Percentiles rank a stretch among this genome's conserved stretches.
These are phyloP conservation scores for Pinus tabuliformis DNA, from an alignment of 75 land plant genomes.

Conservation along the genomic window DNA sequence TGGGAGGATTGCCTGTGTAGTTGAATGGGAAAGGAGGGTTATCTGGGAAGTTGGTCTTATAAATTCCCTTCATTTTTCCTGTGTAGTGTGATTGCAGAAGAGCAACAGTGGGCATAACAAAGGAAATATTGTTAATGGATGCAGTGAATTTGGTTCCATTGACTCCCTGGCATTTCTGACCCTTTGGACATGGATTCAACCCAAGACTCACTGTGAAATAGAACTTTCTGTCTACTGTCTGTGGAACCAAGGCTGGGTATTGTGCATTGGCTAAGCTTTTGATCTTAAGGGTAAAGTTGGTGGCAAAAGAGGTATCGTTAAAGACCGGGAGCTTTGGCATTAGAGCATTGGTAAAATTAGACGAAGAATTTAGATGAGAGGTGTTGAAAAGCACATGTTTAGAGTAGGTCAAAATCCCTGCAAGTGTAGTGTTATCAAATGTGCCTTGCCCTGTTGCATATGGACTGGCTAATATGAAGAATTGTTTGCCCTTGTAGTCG, in stretches of 20 bases:
- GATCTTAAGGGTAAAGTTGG: conserved; percentile 24
- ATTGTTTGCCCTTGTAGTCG: conserved; percentile 23
- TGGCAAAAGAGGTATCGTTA: conserved; percentile 39
- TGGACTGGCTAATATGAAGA: conserved; percentile 28
- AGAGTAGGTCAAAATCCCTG: conserved; percentile 22
- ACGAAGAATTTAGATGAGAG: neutral
- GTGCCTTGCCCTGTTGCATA: conserved; percentile 32
- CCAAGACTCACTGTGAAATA: conserved; percentile 51
- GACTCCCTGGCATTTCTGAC: conserved; percentile 29
- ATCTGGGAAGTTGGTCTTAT: conserved; percentile 30
- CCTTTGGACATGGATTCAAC: conserved; percentile 28
- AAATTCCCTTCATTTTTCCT: conserved; percentile 22
- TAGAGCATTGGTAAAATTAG: neutral
- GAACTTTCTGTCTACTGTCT: conserved; percentile 30
- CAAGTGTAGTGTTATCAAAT: conserved; percentile 34
- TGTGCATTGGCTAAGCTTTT: conserved; percentile 30
- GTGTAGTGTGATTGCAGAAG: conserved; percentile 35
- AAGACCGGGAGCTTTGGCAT: conserved; percentile 27
- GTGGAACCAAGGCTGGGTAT: conserved; percentile 49
- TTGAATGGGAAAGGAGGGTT: conserved; percentile 24
- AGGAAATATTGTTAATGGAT: conserved; percentile 59
- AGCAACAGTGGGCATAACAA: conserved; percentile 34
- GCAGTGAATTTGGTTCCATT: conserved; percentile 44
- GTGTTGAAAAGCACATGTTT: neutral
- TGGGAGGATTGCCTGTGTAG: conserved; percentile 31